Conservation (phyloP, 73 alveolate genomes). For the Paramecium sonneborni region DNA sequence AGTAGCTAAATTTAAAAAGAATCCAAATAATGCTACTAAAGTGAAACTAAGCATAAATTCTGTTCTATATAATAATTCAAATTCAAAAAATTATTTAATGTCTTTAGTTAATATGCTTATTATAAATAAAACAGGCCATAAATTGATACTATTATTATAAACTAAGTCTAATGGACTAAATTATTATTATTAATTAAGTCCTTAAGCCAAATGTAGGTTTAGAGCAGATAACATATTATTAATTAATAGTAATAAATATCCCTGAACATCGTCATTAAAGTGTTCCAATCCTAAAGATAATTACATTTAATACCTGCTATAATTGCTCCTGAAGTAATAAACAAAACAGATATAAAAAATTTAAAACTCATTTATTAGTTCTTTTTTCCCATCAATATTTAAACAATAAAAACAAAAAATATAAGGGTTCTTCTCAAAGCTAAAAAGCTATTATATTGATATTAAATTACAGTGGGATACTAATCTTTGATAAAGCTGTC, state of each 20-base stretch:
- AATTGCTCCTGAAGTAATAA: constrained; percentile 47
- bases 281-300: background rate
- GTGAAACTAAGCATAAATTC: constrained; percentile 4
- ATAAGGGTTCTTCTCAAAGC: constrained; percentile 20
- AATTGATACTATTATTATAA: background rate
- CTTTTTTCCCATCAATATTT: background rate
- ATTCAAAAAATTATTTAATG: background rate
- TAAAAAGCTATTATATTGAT: background rate
- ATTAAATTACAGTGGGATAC: background rate
- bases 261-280: background rate
- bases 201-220: background rate
- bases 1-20: constrained; percentile 35
- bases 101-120: background rate
- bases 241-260: background rate
- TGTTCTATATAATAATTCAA: background rate
- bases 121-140: constrained; percentile 25
- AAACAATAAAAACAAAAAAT: constrained; percentile 1
- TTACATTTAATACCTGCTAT: background rate
- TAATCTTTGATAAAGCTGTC: constrained; percentile 8
- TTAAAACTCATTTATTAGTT: background rate
- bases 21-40: constrained; percentile 27
- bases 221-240: constrained; percentile 27
- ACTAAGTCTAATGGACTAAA: constrained; percentile 37
- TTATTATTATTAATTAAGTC: background rate
- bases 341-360: background rate